A percentile compares a stretch with the other conserved stretches of the same genome.
Conservation (phyloP, 805 yeast species). For the Scheffersomyces ergatensis region DNA sequence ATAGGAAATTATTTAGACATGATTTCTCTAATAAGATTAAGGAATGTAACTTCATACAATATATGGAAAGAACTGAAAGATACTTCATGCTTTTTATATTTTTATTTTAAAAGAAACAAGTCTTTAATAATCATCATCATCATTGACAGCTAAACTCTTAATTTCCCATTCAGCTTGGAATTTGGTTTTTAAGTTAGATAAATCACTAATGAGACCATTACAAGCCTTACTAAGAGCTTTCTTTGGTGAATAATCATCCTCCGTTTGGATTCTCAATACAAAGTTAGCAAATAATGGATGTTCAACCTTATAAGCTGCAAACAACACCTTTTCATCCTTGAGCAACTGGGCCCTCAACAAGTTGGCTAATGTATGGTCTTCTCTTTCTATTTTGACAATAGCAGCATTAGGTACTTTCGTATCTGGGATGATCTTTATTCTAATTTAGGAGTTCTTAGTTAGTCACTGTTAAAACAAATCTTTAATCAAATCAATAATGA, state of each 20-base stretch:
- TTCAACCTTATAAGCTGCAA: conserved; percentile 96
- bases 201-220: conserved; percentile 73
- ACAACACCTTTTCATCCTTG: conserved; percentile 83
- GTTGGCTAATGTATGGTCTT: conserved; percentile 96
- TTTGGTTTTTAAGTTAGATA: conserved; percentile 69
- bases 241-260: conserved; percentile 89
- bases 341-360: conserved; percentile 81
- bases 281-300: conserved; percentile 97
- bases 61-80: too few species aligned
- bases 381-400: conserved; percentile 88
- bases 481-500: neutral
- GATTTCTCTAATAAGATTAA: too few species aligned
- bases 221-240: conserved; percentile 91
- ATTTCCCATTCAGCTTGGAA: conserved; percentile 93
- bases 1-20: too few species aligned
- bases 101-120: too few species aligned
- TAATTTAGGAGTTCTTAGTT: conserved; percentile 17
- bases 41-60: too few species aligned
- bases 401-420: conserved; percentile 95
- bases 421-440: conserved; percentile 86
- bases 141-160: conserved; percentile 32
- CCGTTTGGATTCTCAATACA: conserved; percentile 91
- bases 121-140: conserved; percentile 1
- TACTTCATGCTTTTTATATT: too few species aligned
- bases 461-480: conserved; percentile 6